phyloP scores from a whole-genome alignment of 2,329 filamentous ascomycete species.

The Metarhizium anisopliae region DNA sequence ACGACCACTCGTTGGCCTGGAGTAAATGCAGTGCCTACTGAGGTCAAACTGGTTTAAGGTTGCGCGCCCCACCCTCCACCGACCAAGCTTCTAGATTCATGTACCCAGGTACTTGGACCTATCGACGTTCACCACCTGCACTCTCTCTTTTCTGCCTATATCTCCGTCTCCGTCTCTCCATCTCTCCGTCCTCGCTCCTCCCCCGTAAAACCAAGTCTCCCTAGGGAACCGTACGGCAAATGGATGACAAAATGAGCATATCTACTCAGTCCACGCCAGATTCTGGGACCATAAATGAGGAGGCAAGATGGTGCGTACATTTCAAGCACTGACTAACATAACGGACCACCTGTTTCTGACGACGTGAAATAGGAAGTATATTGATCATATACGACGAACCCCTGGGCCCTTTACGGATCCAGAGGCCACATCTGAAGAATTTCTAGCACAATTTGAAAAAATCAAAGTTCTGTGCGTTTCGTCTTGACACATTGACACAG shows the following conservation, averaged over 20 bases:
- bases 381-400: conserved; percentile 70
- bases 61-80: not conserved
- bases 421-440: conserved; percentile 42
- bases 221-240: not conserved
- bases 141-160: too few relatives aligned
- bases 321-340: not conserved
- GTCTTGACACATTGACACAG: not conserved
- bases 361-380: conserved; percentile 56
- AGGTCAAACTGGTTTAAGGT: not conserved
- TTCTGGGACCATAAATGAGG: conserved; percentile 14
- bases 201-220: not conserved
- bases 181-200: not conserved
- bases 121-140: too few relatives aligned
- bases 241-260: conserved; percentile 15
- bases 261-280: conserved; percentile 9
- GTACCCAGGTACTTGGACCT: too few relatives aligned
- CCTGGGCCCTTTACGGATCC: conserved; percentile 75
- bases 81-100: too few relatives aligned
- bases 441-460: conserved; percentile 49
- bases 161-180: not conserved
- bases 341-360: not conserved
- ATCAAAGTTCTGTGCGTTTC: conserved; percentile 65
- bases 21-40: not conserved
- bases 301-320: conserved; percentile 24
- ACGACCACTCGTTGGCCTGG: not conserved